Percentiles rank a stretch among this genome's conserved stretches.
Conservation (phyloP, 352 stramenopile genomes). For the Phytopythium mirpurense region DNA sequence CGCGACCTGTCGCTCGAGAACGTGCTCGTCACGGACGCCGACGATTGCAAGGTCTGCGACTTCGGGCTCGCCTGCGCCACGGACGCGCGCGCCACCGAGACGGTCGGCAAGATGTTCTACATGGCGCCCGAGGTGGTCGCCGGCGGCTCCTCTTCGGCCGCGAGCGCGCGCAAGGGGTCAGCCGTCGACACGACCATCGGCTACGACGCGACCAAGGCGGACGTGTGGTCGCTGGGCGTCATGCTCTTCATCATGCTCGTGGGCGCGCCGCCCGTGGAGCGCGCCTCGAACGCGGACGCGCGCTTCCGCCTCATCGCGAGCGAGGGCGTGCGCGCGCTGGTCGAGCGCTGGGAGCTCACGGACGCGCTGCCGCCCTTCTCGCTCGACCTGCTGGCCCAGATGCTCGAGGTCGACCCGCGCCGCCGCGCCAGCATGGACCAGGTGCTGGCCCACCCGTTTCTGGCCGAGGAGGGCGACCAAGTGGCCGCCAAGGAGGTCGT, state of each 20-base stretch:
- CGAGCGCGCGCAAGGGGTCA: not conserved
- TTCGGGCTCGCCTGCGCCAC: slow-evolving; percentile 64
- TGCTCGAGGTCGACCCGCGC: slow-evolving; percentile 56
- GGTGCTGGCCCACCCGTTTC: slow-evolving; percentile 61
- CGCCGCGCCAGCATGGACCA: slow-evolving; percentile 51
- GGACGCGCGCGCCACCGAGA: slow-evolving; percentile 33
- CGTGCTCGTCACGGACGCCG: slow-evolving; percentile 65
- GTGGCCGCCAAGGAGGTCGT: not conserved
- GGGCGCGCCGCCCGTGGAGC: slow-evolving; percentile 58
- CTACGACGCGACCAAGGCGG: slow-evolving; percentile 73
- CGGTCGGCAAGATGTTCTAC: slow-evolving; percentile 84
- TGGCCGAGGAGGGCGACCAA: slow-evolving; percentile 11
- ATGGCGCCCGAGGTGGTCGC: slow-evolving; percentile 82
- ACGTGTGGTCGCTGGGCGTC: slow-evolving; percentile 83
- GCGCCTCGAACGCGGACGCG: slow-evolving; percentile 45
- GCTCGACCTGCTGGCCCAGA: slow-evolving; percentile 56
- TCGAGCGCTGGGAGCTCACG: slow-evolving; percentile 66
- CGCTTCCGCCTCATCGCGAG: slow-evolving; percentile 57
- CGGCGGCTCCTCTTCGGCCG: slow-evolving; percentile 10
- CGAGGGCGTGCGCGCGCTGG: slow-evolving; percentile 53
- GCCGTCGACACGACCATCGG: slow-evolving; percentile 4
- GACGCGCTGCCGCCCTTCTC: slow-evolving; percentile 38
- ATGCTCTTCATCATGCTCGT: slow-evolving; percentile 86
- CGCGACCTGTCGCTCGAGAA: slow-evolving; percentile 84
- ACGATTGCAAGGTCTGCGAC: slow-evolving; percentile 79